Percentiles rank a stretch among this genome's conserved stretches.
Conservation (phyloP, 768 basidiomycete genomes). For the Phlebiopsis flavidoalba region DNA sequence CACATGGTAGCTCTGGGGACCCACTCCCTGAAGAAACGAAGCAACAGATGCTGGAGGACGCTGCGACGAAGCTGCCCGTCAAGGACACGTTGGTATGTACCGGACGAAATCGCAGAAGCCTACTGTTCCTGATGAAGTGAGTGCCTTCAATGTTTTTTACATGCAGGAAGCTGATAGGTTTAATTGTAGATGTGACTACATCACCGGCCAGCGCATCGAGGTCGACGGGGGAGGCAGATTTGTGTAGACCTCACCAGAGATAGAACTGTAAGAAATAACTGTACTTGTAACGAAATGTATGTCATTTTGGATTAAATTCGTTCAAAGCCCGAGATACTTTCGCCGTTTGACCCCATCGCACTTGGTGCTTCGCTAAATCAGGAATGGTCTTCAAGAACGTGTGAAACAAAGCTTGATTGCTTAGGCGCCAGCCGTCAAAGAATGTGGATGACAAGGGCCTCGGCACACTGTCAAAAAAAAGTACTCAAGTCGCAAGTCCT, state of each 20-base stretch:
- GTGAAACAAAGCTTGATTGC: not conserved
- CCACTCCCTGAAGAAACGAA: not conserved
- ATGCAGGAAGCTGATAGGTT: not conserved
- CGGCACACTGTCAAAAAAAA: too few species aligned
- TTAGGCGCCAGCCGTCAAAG: too few species aligned
- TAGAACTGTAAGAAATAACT: not conserved
- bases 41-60: not conserved
- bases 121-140: constrained; percentile 11
- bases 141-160: not conserved
- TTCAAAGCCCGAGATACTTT: too few species aligned
- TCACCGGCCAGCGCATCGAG: constrained; percentile 6
- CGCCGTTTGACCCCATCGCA: too few species aligned
- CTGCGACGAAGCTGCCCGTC: not conserved
- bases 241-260: not conserved
- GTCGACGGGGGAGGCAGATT: constrained; percentile 3
- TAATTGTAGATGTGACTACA: not conserved
- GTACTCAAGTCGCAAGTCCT: too few species aligned
- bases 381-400: not conserved
- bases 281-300: too few species aligned
- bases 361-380: not conserved
- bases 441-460: too few species aligned
- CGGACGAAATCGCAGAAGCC: constrained; percentile 1
- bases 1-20: not conserved
- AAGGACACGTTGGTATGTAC: not conserved
- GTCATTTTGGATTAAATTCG: too few species aligned